Percentiles rank a stretch among this genome's conserved stretches.
These are phyloP conservation scores for Fomitiporia mediterranea DNA, from an alignment of 1,284 basidiomycete genomes.

Conservation along the genomic window DNA sequence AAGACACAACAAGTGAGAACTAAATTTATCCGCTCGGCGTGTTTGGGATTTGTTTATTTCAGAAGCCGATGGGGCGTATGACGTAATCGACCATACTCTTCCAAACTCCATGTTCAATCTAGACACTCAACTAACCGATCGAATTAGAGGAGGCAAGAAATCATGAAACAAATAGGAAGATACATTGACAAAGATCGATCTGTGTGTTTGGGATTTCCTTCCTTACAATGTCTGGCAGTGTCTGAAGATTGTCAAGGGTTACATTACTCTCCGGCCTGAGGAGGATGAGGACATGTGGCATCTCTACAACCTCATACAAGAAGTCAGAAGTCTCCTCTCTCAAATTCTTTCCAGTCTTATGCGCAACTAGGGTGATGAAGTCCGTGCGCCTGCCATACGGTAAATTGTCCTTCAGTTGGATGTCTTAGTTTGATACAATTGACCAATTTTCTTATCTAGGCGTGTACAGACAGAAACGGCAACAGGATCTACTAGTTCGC, in stretches of 20 bases:
- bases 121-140: neutral
- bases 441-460: conserved; percentile 29
- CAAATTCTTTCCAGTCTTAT: conserved; percentile 14
- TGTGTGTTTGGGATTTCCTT: conserved; percentile 56
- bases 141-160: neutral
- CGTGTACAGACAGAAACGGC: conserved; percentile 78
- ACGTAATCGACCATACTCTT: neutral
- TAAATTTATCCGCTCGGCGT: neutral
- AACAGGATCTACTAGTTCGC: conserved; percentile 92
- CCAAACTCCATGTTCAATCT: neutral
- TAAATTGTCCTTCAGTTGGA: conserved; percentile 32
- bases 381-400: conserved; percentile 88
- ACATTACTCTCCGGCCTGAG: conserved; percentile 87
- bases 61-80: neutral
- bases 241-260: conserved; percentile 60
- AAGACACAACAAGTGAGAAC: neutral
- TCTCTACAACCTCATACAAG: conserved; percentile 94
- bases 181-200: conserved; percentile 76
- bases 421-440: conserved; percentile 2
- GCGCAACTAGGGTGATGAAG: conserved; percentile 63
- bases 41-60: conserved; percentile 3
- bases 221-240: too few relatives aligned
- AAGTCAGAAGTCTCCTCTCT: conserved; percentile 29
- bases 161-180: conserved; percentile 74
- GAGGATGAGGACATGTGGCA: conserved; percentile 99